phyloP scores from a whole-genome alignment of 306 rosid genomes.

The Cicer judaicum region DNA sequence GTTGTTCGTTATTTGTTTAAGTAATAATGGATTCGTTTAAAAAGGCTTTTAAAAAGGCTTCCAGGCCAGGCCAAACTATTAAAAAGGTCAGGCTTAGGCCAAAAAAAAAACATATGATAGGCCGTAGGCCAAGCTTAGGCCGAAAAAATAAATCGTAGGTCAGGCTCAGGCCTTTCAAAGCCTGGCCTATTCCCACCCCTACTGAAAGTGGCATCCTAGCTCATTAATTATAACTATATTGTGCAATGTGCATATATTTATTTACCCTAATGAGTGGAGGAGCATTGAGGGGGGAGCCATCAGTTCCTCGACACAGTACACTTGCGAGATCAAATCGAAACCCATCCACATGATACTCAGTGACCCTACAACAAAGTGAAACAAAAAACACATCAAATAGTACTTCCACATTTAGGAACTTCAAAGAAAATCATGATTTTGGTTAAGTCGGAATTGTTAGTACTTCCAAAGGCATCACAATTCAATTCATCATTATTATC shows the following conservation, averaged over 20 bases:
- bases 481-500: slow-evolving; percentile 19
- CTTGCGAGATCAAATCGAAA: slow-evolving; percentile 98
- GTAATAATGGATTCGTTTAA: too few relatives aligned
- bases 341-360: slow-evolving; percentile 94
- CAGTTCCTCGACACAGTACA: slow-evolving; percentile 86
- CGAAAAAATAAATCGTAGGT: too few relatives aligned
- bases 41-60: too few relatives aligned
- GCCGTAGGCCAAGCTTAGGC: too few relatives aligned
- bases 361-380: slow-evolving; percentile 65
- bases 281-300: slow-evolving; percentile 83
- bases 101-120: too few relatives aligned
- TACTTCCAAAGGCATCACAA: slow-evolving; percentile 19
- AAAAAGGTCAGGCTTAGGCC: too few relatives aligned
- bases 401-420: slow-evolving; percentile 13
- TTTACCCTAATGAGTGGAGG: slow-evolving; percentile 84
- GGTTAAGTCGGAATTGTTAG: slow-evolving; percentile 24
- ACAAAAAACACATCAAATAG: slow-evolving; percentile 31
- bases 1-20: too few relatives aligned
- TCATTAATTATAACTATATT: slow-evolving; percentile 7
- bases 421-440: background rate
- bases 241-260: slow-evolving; percentile 31
- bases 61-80: too few relatives aligned
- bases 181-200: too few relatives aligned
- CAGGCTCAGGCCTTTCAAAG: too few relatives aligned
- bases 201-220: slow-evolving; percentile 11